Evolutionary conservation across 805 yeast species (phyloP), one percentile per base, ranked within the genome.

Genomic region (Ogataea naganishii): DNA sequence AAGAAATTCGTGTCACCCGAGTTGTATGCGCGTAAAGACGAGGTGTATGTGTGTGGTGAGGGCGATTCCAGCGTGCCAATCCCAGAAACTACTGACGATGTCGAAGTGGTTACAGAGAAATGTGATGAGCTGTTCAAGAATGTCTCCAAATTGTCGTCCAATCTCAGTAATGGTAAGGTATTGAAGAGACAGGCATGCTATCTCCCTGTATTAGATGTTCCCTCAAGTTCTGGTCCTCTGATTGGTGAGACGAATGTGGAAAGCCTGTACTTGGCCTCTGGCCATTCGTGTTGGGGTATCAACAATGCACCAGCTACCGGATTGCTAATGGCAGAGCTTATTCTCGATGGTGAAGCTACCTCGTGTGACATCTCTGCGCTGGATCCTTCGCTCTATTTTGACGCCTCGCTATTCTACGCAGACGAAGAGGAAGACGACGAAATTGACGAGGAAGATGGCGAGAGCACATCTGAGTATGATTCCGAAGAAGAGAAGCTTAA

Each of bases 271-370:
- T 54, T 89, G 33, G 95, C 96, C 3, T 73, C 89, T 11, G 98
- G 97, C 0, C 98, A 89, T 56, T 81, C 95, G 11, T 92, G 97
- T 58, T 89, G 98, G 98, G 98, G 98, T 14, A 92, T 89, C 39
- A 92, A 89, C 59, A 89, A 92, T 55, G 96, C 96, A 0, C 96
- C 96, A 1, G 96, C 82, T 4, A 88, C 96, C 0, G 98, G 98
- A n/a, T 75, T 84, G 48, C 68, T 92, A 22, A 69, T 89, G 77
- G 76, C 95, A 39, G 97, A 89, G 57, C 47, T 89, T 32, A 54
- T 89, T 26, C 54, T 89, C 26, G 96, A 89, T 29, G 97, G 96
- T 9, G 74, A 72, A 40, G 80, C 80, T 7, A 64, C 57, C 21
- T 72, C 84, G 35, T 92, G 95, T 16, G 84, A 81, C 49, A 72